Evolutionary conservation across 768 basidiomycete genomes (phyloP).

Genomic region (Sistotremastrum niveocremeum): DNA sequence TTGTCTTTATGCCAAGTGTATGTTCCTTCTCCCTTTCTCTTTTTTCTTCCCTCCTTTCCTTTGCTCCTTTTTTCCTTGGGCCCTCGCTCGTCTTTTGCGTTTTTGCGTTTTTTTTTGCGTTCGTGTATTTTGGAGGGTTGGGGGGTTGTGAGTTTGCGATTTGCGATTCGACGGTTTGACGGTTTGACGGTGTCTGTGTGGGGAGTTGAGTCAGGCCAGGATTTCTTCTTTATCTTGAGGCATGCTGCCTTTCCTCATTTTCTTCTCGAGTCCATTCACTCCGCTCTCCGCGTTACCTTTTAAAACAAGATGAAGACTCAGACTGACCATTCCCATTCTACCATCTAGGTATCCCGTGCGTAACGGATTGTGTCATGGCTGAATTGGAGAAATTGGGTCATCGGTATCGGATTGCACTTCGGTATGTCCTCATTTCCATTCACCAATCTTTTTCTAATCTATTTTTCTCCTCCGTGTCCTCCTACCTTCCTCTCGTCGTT

Average conservation of each 20-base stretch:
- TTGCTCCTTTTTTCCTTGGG: neutral
- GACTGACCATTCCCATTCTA: neutral
- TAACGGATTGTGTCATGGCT: slow-evolving; percentile 99
- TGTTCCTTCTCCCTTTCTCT: slow-evolving; percentile 12
- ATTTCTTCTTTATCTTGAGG: neutral
- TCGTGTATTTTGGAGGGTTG: no score
- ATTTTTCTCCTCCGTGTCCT: neutral
- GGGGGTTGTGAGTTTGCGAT: no score
- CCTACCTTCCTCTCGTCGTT: neutral
- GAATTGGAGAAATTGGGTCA: slow-evolving; percentile 97
- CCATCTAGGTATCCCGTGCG: slow-evolving; percentile 79
- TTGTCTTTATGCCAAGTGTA: slow-evolving; percentile 94
- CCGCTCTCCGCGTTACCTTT: no score
- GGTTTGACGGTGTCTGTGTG: no score
- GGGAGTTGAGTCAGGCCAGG: no score
- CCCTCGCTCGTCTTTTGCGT: neutral
- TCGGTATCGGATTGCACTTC: slow-evolving; percentile 84
- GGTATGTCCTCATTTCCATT: slow-evolving; percentile 34
- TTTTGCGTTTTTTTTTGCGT: neutral
- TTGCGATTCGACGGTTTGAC: no score
- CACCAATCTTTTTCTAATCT: neutral
- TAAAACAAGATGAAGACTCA: no score
- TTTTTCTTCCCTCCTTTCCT: slow-evolving; percentile 4
- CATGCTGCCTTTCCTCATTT: neutral
- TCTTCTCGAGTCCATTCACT: neutral